Evolutionary conservation across 345 rosid genomes (phyloP), one percentile per base, ranked within the genome.

Genomic region (Camelina hispida): DNA sequence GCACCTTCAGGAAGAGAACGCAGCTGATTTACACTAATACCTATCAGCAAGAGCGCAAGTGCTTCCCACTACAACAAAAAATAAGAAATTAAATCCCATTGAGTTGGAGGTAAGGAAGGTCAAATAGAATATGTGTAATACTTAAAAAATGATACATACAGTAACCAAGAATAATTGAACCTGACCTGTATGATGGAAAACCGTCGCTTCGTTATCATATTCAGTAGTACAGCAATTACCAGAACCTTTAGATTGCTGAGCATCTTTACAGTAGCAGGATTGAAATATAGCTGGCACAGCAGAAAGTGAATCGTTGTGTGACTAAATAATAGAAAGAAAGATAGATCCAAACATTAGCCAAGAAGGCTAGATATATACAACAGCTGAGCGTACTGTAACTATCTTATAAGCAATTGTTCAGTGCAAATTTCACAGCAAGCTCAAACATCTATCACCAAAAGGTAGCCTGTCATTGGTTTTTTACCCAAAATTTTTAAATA

Each of bases 241-340:
- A 95, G 81, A 79, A 95, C 97, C 92, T 94, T 94, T 81, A 94
- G 78, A 83, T 94, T 94, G 81, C 99, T 92, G 74, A 94, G 87
- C 98, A 94, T 94, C 89, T 94, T 94, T 77, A 94, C 98, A 9
- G 98, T 94, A 28, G 98, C 98, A 81, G 98, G 98, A 84, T 94
- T 91, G 82, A 94, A 94, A 84, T 94, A 94, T 68, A 94, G 76
- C 98, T 94, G 91, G 75, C 79, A 62, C 48, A 77, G 40, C 20
- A 77, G 62, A 77, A 57, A 77, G 61, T 13, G n/a, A 57, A 57
- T 57, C 51, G 13, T 44, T 38, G 28, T 28, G 71, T 47, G 46
- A 47, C 25, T 35, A 47, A 11, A 35, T 3, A 22, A 16, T 42
- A 50, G 55, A 73, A 42, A 50, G 32, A 25, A 42, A 54, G 9